Base-by-base conservation (phyloP, 2,329 filamentous ascomycete genomes). In the Sarocladium oryzae region DNA sequence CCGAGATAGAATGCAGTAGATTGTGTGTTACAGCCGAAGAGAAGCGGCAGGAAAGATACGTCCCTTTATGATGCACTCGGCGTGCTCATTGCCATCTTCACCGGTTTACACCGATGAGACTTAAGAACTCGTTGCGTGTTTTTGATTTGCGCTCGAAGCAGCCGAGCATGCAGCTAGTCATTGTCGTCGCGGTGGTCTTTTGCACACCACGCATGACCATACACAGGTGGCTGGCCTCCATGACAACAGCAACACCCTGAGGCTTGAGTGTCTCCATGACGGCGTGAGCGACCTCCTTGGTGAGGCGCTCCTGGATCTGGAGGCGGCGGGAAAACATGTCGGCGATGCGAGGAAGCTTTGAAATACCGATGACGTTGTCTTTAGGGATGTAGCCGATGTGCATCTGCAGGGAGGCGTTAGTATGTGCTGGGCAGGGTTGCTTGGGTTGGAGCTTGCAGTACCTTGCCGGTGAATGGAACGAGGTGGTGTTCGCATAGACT, bases 171-270 rank as follows among this genome's bases (percentile, higher is more conserved):
- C 92, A 97, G 73, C 90, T 96, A 16, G 93, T 99, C 33, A 95
- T 93, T 6, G 93, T 97, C 16, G 81, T 86, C 49, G 88, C 85
- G 36, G 78, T 81, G 0, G 89, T 90, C 76, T 99, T 96, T 66
- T 96, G 82, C 9, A 99, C 92, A n/a, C 93, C 93, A 43, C 93
- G 83, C 91, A 96, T 97, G 15, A 96, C 90, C 92, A 97, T 99
- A 75, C 93, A 99, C 43, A 97, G 75, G 71, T 99, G 93, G 63
- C 84, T 91, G 13, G 89, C 95, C 65, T 99, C 93, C 86, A 99
- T 96, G 54, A 99, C 92, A 2, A 99, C 93, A 18, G 89, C 92
- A 2, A 99, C 92, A 43, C 93, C 93, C 64, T 95, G 89, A 2
- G 93, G 93, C 66, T 95, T 87, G 45, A 99, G 77, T 11, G 97